These are phyloP conservation scores for Prunella vulgaris DNA, from an alignment of 257 asterid genomes.

Conservation along the genomic window DNA sequence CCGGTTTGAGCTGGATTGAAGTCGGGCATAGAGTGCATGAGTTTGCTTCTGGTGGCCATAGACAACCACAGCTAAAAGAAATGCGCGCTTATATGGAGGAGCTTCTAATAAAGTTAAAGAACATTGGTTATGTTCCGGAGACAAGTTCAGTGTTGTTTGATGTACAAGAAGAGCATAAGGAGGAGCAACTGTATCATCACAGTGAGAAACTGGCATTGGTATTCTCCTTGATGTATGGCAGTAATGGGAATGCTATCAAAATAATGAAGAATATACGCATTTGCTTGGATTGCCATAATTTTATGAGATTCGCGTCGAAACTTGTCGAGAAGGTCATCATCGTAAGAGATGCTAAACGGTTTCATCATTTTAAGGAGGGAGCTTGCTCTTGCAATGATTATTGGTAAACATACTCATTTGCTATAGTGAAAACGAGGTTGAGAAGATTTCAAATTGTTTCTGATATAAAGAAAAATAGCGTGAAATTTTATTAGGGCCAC, in stretches of 20 bases:
- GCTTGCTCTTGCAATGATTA: constrained; percentile 78
- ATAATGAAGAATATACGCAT: constrained; percentile 62
- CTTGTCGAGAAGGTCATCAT: constrained; percentile 48
- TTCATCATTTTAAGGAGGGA: constrained; percentile 69
- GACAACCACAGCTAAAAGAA: constrained; percentile 47
- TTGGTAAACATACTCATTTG: constrained; percentile 38
- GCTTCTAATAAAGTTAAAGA: constrained; percentile 31
- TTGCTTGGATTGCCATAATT: constrained; percentile 81
- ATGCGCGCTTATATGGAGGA: constrained; percentile 42
- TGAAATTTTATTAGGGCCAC: constrained; percentile 19
- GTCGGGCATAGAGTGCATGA: constrained; percentile 53
- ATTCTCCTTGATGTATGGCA: constrained; percentile 51
- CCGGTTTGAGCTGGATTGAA: constrained; percentile 88
- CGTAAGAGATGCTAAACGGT: constrained; percentile 76
- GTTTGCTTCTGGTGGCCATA: constrained; percentile 67
- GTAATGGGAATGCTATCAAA: constrained; percentile 30
- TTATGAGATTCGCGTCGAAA: constrained; percentile 64
- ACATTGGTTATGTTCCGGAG: constrained; percentile 35
- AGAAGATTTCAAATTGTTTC: background rate
- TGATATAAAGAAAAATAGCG: background rate
- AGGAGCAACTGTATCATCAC: constrained; percentile 80
- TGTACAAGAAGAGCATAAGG: constrained; percentile 83
- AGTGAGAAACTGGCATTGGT: constrained; percentile 86
- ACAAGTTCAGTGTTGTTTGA: constrained; percentile 55
- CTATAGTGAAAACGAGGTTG: background rate